Evolutionary conservation across 2,329 filamentous ascomycete species (phyloP), one percentile per base, ranked within the genome.

Genomic region (Claviceps pazoutovae): DNA sequence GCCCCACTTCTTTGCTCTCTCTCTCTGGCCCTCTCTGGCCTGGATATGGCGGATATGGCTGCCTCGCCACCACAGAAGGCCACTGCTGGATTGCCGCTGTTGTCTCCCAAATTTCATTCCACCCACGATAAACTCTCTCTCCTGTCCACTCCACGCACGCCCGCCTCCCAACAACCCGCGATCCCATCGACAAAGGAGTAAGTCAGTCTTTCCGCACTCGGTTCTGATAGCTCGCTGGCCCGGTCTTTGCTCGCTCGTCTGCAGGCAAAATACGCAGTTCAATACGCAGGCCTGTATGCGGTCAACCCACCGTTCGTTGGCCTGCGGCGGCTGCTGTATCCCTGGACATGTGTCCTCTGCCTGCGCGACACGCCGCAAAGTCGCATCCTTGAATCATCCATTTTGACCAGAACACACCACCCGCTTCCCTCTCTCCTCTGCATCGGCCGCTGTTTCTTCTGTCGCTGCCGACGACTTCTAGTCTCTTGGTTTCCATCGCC

Each of bases 321-420:
- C 54, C 53, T 57, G 56, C 53, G 46, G 56, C 53, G 37, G 51
- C 49, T 44, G 51, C 55, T 52, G 26, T 49, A 52, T 51, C 55
- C 54, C 50, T 53, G 54, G 52, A 59, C 58, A 57, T 52, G 57
- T 60, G 59, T 60, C 59, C 59, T 60, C 56, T 57, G 54, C 44
- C 52, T 46, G 53, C 50, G 54, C 53, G 51, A 45, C 42, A 53
- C 43, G 50, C 55, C 53, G 53, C 51, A 52, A 53, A 51, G 50
- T 50, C 44, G 48, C 52, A 51, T 51, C 44, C 48, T 39, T 36
- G 43, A 52, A 44, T 43, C 41, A n/a, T 36, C 17, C 30, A 9
- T 51, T 38, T 21, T 46, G 17, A 17, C 44, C 30, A 38, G 21
- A 43, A 38, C n/a, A 45, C 17, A 30, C 37, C 46, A 36, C 36